These are phyloP conservation scores for Diplodia corticola DNA, from an alignment of 2,329 filamentous ascomycete species.

Conservation along the genomic window DNA sequence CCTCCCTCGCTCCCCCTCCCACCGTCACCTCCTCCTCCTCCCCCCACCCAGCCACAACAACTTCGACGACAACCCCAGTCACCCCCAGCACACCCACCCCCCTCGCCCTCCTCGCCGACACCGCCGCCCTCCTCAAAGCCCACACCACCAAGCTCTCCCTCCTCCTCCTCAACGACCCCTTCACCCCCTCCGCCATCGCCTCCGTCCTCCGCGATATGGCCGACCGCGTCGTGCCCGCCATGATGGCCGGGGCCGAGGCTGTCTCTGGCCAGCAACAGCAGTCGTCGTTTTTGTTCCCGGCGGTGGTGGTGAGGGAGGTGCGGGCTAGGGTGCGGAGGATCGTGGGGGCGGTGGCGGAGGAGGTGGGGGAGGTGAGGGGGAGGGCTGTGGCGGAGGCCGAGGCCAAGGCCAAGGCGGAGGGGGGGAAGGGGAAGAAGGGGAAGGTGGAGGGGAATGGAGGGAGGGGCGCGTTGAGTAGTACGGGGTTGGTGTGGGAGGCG, in stretches of 20 bases:
- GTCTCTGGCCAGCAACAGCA: conserved; percentile 34
- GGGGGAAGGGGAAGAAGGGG: not conserved
- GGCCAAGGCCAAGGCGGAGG: not conserved
- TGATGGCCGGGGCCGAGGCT: conserved; percentile 63
- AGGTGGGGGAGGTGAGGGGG: conserved; percentile 46
- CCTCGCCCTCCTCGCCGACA: conserved; percentile 69
- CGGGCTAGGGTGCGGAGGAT: conserved; percentile 59
- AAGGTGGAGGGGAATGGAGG: not conserved
- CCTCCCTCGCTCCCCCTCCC: conserved; percentile 17
- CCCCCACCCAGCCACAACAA: conserved; percentile 25
- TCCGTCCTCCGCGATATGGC: conserved; percentile 73
- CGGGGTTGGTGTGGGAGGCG: conserved; percentile 78
- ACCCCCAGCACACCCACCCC: conserved; percentile 46
- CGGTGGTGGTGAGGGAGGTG: conserved; percentile 63
- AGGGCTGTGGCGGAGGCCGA: conserved; percentile 28
- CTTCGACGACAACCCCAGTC: no score
- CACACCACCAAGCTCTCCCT: conserved; percentile 87
- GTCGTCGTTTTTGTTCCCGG: conserved; percentile 33
- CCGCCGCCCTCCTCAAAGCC: conserved; percentile 71
- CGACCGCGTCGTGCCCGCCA: conserved; percentile 69
- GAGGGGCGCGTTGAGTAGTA: conserved; percentile 56
- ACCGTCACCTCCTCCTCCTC: not conserved
- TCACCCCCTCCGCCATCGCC: conserved; percentile 73
- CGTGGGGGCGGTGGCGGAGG: conserved; percentile 61
- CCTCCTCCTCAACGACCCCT: conserved; percentile 81